phyloP scores from a whole-genome alignment of 306 rosid species.

The Erythrophleum fordii region DNA sequence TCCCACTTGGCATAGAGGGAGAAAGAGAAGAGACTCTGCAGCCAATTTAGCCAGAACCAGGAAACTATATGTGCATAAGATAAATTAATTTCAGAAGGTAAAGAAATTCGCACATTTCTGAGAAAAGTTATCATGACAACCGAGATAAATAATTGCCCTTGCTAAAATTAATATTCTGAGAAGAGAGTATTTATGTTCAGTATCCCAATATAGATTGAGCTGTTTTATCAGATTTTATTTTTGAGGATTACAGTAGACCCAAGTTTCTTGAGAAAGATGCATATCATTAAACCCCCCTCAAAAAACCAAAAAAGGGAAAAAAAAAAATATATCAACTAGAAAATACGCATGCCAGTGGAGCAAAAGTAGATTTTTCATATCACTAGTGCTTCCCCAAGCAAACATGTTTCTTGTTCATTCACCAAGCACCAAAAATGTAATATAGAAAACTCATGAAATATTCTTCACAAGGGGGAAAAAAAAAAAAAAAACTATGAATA shows the following conservation, averaged over 20 bases:
- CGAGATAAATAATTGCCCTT: background rate
- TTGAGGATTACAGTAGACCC: background rate
- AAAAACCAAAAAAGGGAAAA: background rate
- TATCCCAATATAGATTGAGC: constrained; percentile 1
- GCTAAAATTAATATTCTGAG: background rate
- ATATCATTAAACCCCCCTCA: background rate
- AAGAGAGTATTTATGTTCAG: background rate
- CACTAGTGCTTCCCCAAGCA: background rate
- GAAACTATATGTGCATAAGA: background rate
- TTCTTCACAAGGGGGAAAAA: background rate
- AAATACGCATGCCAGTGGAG: background rate
- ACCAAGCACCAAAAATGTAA: background rate
- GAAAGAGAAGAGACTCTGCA: constrained; percentile 15
- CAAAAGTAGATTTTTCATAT: background rate
- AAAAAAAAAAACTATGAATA: background rate
- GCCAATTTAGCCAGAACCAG: constrained; percentile 25
- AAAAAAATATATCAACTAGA: background rate
- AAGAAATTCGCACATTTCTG: background rate
- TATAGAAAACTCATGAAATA: background rate
- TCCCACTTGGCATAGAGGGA: background rate
- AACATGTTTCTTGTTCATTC: background rate
- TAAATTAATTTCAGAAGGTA: background rate
- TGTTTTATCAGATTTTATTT: constrained; percentile 1
- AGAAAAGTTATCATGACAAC: background rate
- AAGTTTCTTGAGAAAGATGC: constrained; percentile 2